These are phyloP conservation scores for Aureobasidium sp. DNA, from an alignment of 2,329 filamentous ascomycete species.

Conservation along the genomic window DNA sequence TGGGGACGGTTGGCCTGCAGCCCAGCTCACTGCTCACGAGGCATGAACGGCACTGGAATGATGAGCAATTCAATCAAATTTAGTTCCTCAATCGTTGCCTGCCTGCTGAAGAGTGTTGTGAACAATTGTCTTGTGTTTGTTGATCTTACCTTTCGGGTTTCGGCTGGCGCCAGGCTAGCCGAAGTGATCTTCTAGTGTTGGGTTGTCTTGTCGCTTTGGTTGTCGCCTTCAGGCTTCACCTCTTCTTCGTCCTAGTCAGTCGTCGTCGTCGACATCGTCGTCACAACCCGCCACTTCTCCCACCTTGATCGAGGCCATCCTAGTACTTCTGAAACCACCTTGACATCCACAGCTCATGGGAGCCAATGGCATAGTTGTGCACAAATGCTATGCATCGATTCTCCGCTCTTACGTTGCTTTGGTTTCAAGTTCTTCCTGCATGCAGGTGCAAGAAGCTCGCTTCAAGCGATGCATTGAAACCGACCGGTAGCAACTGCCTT, in stretches of 20 bases:
- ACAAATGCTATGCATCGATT: conserved; percentile 2
- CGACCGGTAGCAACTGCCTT: conserved; percentile 2
- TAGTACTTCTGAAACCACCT: background rate
- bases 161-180: background rate
- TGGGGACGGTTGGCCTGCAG: conserved; percentile 7
- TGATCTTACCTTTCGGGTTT: conserved; percentile 2
- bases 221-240: background rate
- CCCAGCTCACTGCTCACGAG: conserved; percentile 7
- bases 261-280: background rate
- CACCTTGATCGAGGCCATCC: background rate
- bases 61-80: conserved; percentile 10
- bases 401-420: conserved; percentile 10
- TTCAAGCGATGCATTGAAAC: conserved; percentile 10
- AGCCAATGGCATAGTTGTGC: conserved; percentile 7
- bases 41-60: conserved; percentile 10
- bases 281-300: background rate
- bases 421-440: conserved; percentile 9
- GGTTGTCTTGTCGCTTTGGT: background rate
- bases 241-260: background rate
- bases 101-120: background rate
- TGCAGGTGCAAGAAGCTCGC: conserved; percentile 10
- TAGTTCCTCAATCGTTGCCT: conserved; percentile 4
- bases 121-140: conserved; percentile 11
- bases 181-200: conserved; percentile 4
- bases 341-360: background rate